Evolutionary conservation across 2,329 filamentous ascomycete genomes (phyloP).

Genomic region (Cladosporium sp.): DNA sequence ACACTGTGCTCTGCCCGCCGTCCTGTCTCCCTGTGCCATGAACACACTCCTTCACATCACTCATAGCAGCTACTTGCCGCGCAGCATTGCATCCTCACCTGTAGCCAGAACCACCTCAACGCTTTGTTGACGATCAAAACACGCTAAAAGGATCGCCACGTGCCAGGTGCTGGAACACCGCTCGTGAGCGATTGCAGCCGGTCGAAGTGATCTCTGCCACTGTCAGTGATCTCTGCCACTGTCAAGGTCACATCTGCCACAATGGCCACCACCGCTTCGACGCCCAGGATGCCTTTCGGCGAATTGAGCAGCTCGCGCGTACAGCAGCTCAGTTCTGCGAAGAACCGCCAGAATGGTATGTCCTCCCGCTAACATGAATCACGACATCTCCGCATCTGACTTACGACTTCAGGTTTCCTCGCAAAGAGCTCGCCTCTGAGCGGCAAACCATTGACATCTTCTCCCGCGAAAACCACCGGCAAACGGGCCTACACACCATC

Average conservation of each 20-base stretch:
- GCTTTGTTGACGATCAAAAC: slow-evolving; percentile 12
- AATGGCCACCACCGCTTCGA: slow-evolving; percentile 29
- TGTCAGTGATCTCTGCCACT: too few relatives aligned
- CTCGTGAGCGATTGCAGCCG: background rate
- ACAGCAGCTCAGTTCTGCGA: slow-evolving; percentile 67
- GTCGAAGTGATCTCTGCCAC: too few relatives aligned
- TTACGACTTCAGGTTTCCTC: slow-evolving; percentile 9
- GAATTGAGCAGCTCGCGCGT: slow-evolving; percentile 66
- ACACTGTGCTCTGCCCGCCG: background rate
- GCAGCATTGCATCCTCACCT: background rate
- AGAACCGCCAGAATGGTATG: slow-evolving; percentile 68
- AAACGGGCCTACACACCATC: slow-evolving; percentile 46
- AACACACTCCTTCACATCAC: background rate
- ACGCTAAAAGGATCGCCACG: background rate
- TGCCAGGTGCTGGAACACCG: slow-evolving; percentile 1
- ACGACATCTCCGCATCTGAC: background rate
- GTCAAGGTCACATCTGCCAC: slow-evolving; percentile 2
- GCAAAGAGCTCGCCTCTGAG: slow-evolving; percentile 19
- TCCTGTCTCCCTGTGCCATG: background rate
- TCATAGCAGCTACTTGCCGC: background rate
- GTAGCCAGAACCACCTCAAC: background rate
- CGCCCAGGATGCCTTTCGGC: slow-evolving; percentile 67
- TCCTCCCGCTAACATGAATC: background rate
- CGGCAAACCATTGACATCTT: slow-evolving; percentile 25
- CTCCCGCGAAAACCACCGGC: slow-evolving; percentile 32